Base-by-base conservation (phyloP, 345 rosid genomes). In the Ceriops decandra region DNA sequence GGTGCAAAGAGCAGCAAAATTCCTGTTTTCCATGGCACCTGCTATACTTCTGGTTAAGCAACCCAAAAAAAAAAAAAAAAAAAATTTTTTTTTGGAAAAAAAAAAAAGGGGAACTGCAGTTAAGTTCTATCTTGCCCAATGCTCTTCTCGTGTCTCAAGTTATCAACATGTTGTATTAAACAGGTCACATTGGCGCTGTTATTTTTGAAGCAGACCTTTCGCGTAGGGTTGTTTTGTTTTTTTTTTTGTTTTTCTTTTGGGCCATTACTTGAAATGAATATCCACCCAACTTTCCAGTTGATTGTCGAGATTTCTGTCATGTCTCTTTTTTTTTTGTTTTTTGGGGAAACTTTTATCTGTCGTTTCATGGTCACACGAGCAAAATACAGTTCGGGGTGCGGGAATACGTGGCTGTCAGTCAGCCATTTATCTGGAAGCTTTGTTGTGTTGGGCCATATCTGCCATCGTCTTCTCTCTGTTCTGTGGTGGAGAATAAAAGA, bases 331-430 rank as follows among this genome's bases (percentile, higher is more conserved):
- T 10, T 56, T 22, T 20, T n/a, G n/a, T 1, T 28, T 1, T 20
- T 58, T 28, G 49, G 4, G 19, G 6, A 46, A 49, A 52, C 28
- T 60, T 49, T 6, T 2, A 22, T 42, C 22, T 13, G 46, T 49
- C 59, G 51, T 60, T 31, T 59, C 64, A 69, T 66, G 1, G 52
- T 42, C 42, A 22, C 5, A 68, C 22, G 57, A 62, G 57, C 47
- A 30, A n/a, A n/a, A 6, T 30, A 54, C 60, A 27, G 36, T 56
- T 24, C 57, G 19, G 0, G 8, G 7, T 57, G 28, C 24, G 28
- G 35, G 20, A 64, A 71, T 71, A 69, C 64, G 42, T 62, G 7
- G 28, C 20, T 33, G 9, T 26, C 36, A 17, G 15, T 49, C 30
- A 32, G 1, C 24, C 24, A 22, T 32, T 51, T 16, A 60, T 17